A percentile compares a stretch with the other conserved stretches of the same genome.
Conservation (phyloP, 345 rosid species). For the Cardamine resedifolia region DNA sequence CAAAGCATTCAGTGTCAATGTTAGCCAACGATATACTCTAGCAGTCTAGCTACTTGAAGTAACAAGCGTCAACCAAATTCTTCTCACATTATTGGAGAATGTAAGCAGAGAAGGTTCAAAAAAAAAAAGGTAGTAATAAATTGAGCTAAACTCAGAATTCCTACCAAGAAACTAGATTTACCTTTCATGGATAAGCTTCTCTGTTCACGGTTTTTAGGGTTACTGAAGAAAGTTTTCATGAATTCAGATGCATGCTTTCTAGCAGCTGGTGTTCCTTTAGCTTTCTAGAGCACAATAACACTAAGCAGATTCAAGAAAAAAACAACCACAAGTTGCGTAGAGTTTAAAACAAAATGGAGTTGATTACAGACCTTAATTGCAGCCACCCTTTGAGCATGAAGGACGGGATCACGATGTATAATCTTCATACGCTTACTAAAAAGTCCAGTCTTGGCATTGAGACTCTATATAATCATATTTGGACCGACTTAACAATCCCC, state of each 20-base stretch:
- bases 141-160: background rate
- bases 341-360: background rate
- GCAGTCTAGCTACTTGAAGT: conserved; percentile 1
- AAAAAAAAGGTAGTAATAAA: background rate
- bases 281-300: conserved; percentile 54
- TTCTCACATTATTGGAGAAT: background rate
- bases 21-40: background rate
- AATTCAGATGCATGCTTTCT: conserved; percentile 76
- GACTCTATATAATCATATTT: conserved; percentile 65
- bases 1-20: background rate
- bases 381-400: conserved; percentile 88
- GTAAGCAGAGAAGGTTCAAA: background rate
- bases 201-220: conserved; percentile 76
- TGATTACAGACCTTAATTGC: conserved; percentile 70
- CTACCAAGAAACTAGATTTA: conserved; percentile 23
- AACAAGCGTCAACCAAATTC: background rate
- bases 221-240: conserved; percentile 74
- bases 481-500: background rate
- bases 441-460: conserved; percentile 92
- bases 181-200: conserved; percentile 95
- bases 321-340: background rate
- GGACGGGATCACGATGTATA: conserved; percentile 77
- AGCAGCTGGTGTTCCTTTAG: conserved; percentile 83
- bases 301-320: background rate
- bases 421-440: conserved; percentile 91